A percentile compares a stretch with the other conserved stretches of the same genome.
phyloP scores from a whole-genome alignment of 2,329 filamentous ascomycete species.

The Trichoderma asperellum region DNA sequence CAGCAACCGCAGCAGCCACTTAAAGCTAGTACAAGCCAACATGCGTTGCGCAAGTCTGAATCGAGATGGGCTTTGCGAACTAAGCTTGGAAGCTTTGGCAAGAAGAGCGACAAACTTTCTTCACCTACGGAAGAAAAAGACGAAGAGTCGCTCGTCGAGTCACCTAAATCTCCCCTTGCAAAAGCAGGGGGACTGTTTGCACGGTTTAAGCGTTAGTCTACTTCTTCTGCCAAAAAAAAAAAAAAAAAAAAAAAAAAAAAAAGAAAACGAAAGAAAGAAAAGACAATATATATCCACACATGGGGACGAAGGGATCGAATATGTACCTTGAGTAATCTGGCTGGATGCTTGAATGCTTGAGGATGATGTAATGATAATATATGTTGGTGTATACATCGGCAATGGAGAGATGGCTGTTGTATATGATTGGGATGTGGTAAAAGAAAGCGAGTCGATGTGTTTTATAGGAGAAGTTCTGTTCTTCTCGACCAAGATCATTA shows the following conservation, averaged over 20 bases:
- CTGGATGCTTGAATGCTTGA: constrained; percentile 12
- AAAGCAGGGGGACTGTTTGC: constrained; percentile 46
- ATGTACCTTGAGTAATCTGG: constrained; percentile 21
- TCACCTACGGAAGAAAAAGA: constrained; percentile 31
- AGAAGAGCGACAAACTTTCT: constrained; percentile 34
- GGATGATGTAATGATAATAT: constrained; percentile 21
- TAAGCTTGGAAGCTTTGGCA: constrained; percentile 44
- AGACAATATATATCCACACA: neutral
- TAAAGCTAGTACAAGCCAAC: constrained; percentile 29
- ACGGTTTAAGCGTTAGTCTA: constrained; percentile 48
- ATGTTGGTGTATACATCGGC: neutral
- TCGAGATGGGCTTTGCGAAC: constrained; percentile 56
- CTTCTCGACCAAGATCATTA: neutral
- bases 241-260: neutral
- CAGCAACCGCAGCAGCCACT: neutral
- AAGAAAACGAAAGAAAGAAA: neutral
- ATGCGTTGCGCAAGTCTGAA: constrained; percentile 49
- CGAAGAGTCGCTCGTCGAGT: constrained; percentile 26
- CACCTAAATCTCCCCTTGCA: constrained; percentile 41
- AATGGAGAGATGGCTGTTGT: neutral
- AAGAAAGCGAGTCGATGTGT: neutral
- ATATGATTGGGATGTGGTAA: neutral
- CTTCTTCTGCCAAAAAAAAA: neutral
- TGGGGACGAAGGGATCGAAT: neutral
- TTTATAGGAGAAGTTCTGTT: neutral